Conservation (phyloP, 306 rosid species). For the Trifolium dubium region DNA sequence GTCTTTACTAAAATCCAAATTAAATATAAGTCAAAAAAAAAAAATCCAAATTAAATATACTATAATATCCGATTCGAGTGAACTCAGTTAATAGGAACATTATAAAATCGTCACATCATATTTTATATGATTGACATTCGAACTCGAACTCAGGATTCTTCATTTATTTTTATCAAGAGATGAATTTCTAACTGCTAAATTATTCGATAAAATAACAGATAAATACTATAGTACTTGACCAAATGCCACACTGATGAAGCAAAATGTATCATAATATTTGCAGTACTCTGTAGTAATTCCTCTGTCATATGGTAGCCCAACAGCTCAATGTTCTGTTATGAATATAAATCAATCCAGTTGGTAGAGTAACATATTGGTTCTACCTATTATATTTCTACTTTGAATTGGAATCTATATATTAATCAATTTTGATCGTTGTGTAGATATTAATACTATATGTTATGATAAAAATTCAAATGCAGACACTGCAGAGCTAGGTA, state of each 20-base stretch:
- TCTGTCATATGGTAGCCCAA: not conserved
- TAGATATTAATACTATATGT: not conserved
- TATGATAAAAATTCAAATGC: conserved; percentile 2
- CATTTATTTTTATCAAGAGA: too few relatives aligned
- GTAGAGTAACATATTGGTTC: not conserved
- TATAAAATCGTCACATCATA: too few relatives aligned
- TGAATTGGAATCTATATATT: not conserved
- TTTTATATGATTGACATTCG: too few relatives aligned
- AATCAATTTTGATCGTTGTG: not conserved
- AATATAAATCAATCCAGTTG: conserved; percentile 14
- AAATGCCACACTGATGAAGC: not conserved
- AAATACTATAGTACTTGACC: too few relatives aligned
- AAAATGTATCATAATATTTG: conserved; percentile 5
- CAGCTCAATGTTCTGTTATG: not conserved
- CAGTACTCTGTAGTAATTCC: conserved; percentile 6
- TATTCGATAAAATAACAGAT: too few relatives aligned
- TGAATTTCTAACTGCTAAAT: too few relatives aligned
- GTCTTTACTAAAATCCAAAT: conserved; percentile 22
- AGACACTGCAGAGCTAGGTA: not conserved
- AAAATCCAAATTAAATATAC: too few relatives aligned
- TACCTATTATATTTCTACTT: not conserved
- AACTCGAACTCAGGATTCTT: too few relatives aligned
- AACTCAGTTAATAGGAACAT: too few relatives aligned
- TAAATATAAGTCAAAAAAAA: too few relatives aligned
- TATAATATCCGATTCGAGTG: too few relatives aligned